Evolutionary conservation across 163 green algal genomes (phyloP).

Genomic region (Scenedesmus sp.): DNA sequence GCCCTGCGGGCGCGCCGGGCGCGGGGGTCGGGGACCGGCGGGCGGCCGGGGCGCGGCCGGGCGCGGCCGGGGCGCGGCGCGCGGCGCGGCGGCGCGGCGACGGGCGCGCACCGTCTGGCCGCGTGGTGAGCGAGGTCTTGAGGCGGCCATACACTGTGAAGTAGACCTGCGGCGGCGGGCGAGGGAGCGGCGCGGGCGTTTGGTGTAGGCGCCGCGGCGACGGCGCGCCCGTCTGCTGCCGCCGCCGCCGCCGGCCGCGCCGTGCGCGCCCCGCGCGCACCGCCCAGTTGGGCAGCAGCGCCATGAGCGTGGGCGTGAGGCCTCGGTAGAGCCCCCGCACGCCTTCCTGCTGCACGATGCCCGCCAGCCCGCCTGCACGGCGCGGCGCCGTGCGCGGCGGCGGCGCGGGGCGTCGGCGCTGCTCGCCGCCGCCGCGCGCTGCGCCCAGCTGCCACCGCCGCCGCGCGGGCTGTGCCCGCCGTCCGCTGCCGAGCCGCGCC

Average conservation of each 20-base stretch:
- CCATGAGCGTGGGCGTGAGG: conserved; percentile 87
- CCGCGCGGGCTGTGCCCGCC: too few relatives aligned
- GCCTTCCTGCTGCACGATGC: conserved; percentile 84
- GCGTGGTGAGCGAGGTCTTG: conserved; percentile 65
- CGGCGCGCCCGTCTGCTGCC: background rate
- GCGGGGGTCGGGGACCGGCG: too few relatives aligned
- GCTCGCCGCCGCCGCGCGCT: too few relatives aligned
- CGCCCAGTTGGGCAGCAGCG: conserved; percentile 97
- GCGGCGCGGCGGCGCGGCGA: too few relatives aligned
- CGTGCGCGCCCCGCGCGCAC: conserved; percentile 50
- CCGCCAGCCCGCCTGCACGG: conserved; percentile 67
- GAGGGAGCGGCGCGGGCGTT: too few relatives aligned
- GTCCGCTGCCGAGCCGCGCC: too few relatives aligned
- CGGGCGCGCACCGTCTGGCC: conserved; percentile 43
- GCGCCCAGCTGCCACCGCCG: too few relatives aligned
- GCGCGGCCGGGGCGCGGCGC: too few relatives aligned
- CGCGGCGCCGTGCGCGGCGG: background rate
- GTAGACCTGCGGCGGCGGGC: conserved; percentile 79
- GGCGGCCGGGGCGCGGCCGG: too few relatives aligned
- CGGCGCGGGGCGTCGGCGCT: too few relatives aligned
- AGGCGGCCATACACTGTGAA: conserved; percentile 96
- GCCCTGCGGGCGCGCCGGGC: conserved; percentile 37
- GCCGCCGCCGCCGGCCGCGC: background rate
- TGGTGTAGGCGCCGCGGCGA: too few relatives aligned
- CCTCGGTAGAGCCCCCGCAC: conserved; percentile 85